Base-by-base conservation (phyloP, 352 stramenopile genomes). In the Globisporangium alternatum region DNA sequence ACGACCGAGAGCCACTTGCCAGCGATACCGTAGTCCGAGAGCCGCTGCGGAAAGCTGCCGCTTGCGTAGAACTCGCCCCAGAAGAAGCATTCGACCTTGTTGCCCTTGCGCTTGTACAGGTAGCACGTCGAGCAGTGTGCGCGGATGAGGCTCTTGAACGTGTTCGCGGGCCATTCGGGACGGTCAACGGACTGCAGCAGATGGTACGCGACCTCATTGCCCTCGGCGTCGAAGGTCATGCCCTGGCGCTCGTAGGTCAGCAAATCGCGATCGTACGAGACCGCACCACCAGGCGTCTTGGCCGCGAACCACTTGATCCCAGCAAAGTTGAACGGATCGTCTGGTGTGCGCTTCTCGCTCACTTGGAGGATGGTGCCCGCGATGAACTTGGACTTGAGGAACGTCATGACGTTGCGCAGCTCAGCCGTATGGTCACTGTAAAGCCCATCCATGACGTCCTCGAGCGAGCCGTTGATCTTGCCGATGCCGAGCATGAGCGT, bases 211-310 rank as follows among this genome's bases (percentile, higher is more conserved):
- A 83, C 73, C 1, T 75, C 67, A 13, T 73, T 72, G 2, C 72
- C 72, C 0, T 69, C 57, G 2, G 70, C 67, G 15, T 81, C 72
- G 0, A 67, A 58, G 2, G 81, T 68, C 13, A 77, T 57, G 8
- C 75, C 75, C 65, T 76, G 72, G 49, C 80, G 80, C 64, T 86
- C 77, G 37, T 80, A 83, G 60, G 76, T 80, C 49, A 76, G 78
- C 35, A 81, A 59, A 30, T 83, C 77, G 10, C 75, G 77, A 56
- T 86, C 74, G 60, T 61, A 65, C 3, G 66, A 59, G 1, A 86
- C 64, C 13, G 66, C 37, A 0, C 71, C 67, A 13, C 75, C 60
- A 3, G 64, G 65, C 21, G 70, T 31, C 19, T 75, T 76, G 25
- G 79, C 60, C 3, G 70, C 76, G 25, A 67, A 53, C 64, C 72